A percentile compares a stretch with the other conserved stretches of the same genome.
These are phyloP conservation scores for Medicago truncatula DNA, from an alignment of 306 rosid species.

Conservation along the genomic window DNA sequence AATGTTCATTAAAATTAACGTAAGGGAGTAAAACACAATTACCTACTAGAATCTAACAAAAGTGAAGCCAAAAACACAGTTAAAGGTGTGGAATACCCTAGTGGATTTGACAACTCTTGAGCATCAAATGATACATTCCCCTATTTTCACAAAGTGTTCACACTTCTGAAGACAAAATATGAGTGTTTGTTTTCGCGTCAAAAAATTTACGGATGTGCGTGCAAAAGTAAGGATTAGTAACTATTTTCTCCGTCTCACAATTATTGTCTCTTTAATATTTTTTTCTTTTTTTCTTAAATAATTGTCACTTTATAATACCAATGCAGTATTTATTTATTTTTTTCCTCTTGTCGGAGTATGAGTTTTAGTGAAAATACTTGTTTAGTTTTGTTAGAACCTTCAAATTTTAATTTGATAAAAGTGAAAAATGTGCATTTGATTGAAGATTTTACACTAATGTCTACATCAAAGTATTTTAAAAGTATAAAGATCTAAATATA, in stretches of 20 bases:
- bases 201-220: no score
- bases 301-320: no score
- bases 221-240: no score
- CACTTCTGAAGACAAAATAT: neutral
- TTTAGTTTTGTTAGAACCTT: neutral
- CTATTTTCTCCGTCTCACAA: no score
- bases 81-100: conserved; percentile 29
- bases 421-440: neutral
- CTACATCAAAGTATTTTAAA: neutral
- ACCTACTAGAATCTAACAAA: conserved; percentile 27
- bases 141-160: conserved; percentile 19
- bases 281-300: no score
- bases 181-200: no score
- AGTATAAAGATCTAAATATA: no score
- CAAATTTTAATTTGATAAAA: neutral
- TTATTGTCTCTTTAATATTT: no score
- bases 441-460: neutral
- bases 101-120: conserved; percentile 29
- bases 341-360: no score
- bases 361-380: no score
- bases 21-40: neutral
- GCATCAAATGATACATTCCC: neutral
- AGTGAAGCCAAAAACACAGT: conserved; percentile 4
- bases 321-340: no score
- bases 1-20: conserved; percentile 2